phyloP scores from a whole-genome alignment of 345 rosid genomes.

The Adansonia digitata region DNA sequence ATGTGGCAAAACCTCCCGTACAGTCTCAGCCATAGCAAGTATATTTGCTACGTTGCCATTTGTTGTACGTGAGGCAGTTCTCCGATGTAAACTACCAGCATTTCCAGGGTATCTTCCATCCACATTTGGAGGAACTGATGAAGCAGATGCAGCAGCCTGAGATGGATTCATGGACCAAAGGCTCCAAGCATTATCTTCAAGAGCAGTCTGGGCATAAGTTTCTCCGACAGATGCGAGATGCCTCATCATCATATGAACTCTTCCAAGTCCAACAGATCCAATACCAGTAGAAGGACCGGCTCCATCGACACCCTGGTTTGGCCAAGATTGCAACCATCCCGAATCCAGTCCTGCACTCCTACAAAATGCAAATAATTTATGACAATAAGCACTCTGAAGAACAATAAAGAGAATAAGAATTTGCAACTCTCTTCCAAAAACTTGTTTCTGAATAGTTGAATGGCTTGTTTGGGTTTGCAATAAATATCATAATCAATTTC shows the following conservation, averaged over 20 bases:
- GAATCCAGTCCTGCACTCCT: slow-evolving; percentile 81
- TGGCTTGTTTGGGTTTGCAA: background rate
- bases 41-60: slow-evolving; percentile 61
- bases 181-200: slow-evolving; percentile 87
- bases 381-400: background rate
- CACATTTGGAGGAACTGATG: slow-evolving; percentile 40
- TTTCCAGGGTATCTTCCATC: slow-evolving; percentile 47
- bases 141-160: slow-evolving; percentile 63
- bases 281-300: slow-evolving; percentile 86
- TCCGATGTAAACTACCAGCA: slow-evolving; percentile 47
- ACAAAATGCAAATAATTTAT: slow-evolving; percentile 13
- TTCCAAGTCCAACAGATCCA: slow-evolving; percentile 73
- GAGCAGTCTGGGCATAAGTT: slow-evolving; percentile 81
- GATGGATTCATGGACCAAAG: slow-evolving; percentile 76
- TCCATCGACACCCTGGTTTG: slow-evolving; percentile 69
- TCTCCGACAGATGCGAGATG: slow-evolving; percentile 97
- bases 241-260: slow-evolving; percentile 99
- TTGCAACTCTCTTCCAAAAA: background rate
- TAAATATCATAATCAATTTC: background rate
- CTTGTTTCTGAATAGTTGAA: background rate
- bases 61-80: slow-evolving; percentile 46
- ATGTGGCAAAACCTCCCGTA: slow-evolving; percentile 91
- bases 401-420: background rate
- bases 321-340: slow-evolving; percentile 74
- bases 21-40: slow-evolving; percentile 94